Base-by-base conservation (phyloP, 2,329 filamentous ascomycete genomes). In the Calcarisporium arbuscula region DNA sequence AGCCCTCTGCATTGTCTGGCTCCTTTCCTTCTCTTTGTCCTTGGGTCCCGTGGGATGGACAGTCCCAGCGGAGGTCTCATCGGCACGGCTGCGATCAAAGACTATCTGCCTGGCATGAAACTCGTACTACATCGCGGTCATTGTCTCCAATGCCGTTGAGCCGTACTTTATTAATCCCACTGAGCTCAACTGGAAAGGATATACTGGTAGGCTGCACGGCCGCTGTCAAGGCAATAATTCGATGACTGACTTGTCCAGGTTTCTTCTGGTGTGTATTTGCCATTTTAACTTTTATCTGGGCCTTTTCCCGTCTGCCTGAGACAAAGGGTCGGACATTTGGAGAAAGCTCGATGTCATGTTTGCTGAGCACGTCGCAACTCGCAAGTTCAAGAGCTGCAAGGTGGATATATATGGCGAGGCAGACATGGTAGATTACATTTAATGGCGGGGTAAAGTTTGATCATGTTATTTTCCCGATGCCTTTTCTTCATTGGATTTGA, bases 31-130 rank as follows among this genome's bases (percentile, higher is more conserved):
- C 40, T 57, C 59, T 31, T 41, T 64, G 14, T 58, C 61, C 0
- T 52, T 57, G n/a, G 62, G 61, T 6, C 61, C 57, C 27, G 51
- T 64, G 39, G 34, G 52, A 41, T 51, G 57, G 58, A 34, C 61
- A 44, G 35, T 56, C 44, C 32, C 54, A 1, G 53, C 56, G 1
- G 56, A 60, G 26, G 57, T 61, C 8, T 60, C 59, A 0, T 56
- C 59, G 0, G 53, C 56, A 10, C 50, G 57, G 4, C 44, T 61
- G 4, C 51, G 57, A 1, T 48, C 52, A 1, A 53, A 52, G 14
- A 59, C 57, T 0, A 50, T 56, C 5, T 47, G 42, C 25, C 40
- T 51, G 5, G 43, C 47, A 1, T 39, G 48, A 4, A 43, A 45
- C 10, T 32, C 43, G 8, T 48, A 48, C 29, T 37, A 37, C 35